phyloP scores from a whole-genome alignment of 2,329 filamentous ascomycete species.

The Tolypocladium cylindrosporum region DNA sequence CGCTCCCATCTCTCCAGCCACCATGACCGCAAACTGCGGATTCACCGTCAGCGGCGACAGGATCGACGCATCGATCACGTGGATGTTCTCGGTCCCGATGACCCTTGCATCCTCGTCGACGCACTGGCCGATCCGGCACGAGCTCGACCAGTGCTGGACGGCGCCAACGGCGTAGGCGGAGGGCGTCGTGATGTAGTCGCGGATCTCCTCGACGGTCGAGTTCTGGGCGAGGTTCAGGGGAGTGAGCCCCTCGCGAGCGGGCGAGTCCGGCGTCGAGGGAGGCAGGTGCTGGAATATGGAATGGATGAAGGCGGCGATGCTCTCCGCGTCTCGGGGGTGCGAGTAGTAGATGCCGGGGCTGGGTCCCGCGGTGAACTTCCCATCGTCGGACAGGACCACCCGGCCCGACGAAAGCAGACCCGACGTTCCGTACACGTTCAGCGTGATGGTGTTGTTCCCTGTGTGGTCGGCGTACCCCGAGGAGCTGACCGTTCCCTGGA shows the following conservation, averaged over 20 bases:
- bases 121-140: conserved; percentile 38
- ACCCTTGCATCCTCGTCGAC: conserved; percentile 37
- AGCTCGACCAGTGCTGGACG: conserved; percentile 44
- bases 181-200: conserved; percentile 36
- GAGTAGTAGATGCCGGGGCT: conserved; percentile 34
- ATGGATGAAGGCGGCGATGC: conserved; percentile 39
- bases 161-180: conserved; percentile 37
- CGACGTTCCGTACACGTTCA: conserved; percentile 48
- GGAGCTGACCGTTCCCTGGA: conserved; percentile 44
- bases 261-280: conserved; percentile 8
- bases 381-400: conserved; percentile 29
- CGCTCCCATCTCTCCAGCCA: conserved; percentile 38
- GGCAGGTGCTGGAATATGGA: conserved; percentile 35
- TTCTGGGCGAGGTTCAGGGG: conserved; percentile 37
- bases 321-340: conserved; percentile 34
- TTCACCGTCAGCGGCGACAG: conserved; percentile 41
- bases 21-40: conserved; percentile 44
- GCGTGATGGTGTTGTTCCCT: conserved; percentile 36
- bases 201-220: conserved; percentile 35
- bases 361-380: conserved; percentile 30
- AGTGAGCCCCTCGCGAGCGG: conserved; percentile 27
- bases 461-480: conserved; percentile 30
- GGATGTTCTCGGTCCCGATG: conserved; percentile 36
- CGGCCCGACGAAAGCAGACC: conserved; percentile 38
- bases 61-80: conserved; percentile 41